These are phyloP conservation scores for Chytriomyces hyalinus DNA, from an alignment of 192 early-diverging fungal genomes.

Conservation along the genomic window DNA sequence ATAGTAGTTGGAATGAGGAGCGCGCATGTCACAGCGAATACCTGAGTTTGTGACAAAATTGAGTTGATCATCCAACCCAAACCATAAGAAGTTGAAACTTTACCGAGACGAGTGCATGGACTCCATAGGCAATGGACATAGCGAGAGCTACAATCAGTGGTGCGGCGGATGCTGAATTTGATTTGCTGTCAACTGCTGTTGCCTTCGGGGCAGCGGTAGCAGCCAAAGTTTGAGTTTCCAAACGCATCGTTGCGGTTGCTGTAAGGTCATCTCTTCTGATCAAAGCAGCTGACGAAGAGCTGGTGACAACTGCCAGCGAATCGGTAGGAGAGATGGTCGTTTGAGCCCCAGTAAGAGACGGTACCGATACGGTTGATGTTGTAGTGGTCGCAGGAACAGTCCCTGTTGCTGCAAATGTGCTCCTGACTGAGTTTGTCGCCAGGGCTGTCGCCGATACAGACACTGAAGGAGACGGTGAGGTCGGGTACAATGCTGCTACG, in stretches of 20 bases:
- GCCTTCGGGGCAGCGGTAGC: too few species aligned
- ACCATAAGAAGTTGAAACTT: too few species aligned
- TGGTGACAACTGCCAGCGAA: background rate
- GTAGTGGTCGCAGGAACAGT: conserved; percentile 2
- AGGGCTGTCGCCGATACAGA: conserved; percentile 1
- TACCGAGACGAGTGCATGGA: too few species aligned
- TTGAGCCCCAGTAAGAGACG: background rate
- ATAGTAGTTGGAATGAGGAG: too few species aligned
- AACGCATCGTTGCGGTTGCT: background rate
- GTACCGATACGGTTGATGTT: background rate
- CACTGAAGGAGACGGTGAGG: background rate
- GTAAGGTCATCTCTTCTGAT: background rate
- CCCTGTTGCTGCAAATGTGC: background rate
- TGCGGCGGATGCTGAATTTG: too few species aligned
- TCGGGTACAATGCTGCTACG: background rate
- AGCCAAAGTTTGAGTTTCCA: too few species aligned
- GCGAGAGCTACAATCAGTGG: too few species aligned
- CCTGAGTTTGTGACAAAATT: too few species aligned
- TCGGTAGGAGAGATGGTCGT: background rate
- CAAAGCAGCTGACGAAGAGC: background rate
- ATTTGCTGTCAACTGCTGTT: too few species aligned
- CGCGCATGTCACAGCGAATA: too few species aligned
- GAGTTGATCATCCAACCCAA: too few species aligned
- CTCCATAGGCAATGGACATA: too few species aligned
- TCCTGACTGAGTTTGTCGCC: background rate